A percentile compares a stretch with the other conserved stretches of the same genome.
Evolutionary conservation across 768 basidiomycete species (phyloP).

Genomic region (Phaeolepiota aurea): DNA sequence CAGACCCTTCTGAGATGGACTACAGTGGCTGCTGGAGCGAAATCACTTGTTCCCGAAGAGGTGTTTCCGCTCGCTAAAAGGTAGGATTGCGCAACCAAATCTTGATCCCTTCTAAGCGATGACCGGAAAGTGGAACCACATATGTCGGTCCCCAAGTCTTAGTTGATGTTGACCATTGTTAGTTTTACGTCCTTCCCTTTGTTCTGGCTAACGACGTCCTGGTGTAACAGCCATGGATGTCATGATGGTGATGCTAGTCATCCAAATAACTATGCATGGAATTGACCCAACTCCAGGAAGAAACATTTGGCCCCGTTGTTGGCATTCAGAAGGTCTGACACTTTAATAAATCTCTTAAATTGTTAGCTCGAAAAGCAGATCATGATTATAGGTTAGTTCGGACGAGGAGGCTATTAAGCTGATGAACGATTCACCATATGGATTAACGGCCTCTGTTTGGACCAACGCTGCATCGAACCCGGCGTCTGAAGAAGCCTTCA

Average conservation of each 20-base stretch:
- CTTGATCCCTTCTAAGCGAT: too few relatives aligned
- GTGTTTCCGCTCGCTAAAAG: conserved; percentile 59
- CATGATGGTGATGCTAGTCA: conserved; percentile 58
- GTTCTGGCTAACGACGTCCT: neutral
- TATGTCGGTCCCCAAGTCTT: conserved; percentile 91
- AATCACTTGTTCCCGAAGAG: conserved; percentile 59
- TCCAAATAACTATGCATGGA: neutral
- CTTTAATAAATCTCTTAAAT: too few relatives aligned
- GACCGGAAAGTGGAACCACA: conserved; percentile 78
- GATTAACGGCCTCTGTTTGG: conserved; percentile 93
- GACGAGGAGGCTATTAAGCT: conserved; percentile 84
- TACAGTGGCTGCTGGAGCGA: conserved; percentile 73
- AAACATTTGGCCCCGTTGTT: conserved; percentile 90
- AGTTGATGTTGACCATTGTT: conserved; percentile 82
- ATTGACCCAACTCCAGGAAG: conserved; percentile 40
- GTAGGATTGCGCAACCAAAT: conserved; percentile 40
- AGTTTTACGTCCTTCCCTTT: conserved; percentile 25
- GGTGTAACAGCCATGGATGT: conserved; percentile 74
- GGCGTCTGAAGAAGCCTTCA: conserved; percentile 63
- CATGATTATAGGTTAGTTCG: conserved; percentile 50
- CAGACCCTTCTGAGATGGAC: conserved; percentile 1
- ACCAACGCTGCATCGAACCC: conserved; percentile 58
- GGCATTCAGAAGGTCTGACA: conserved; percentile 90
- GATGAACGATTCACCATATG: conserved; percentile 97
- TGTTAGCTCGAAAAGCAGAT: neutral